Conservation (phyloP, 1,284 basidiomycete genomes). For the Puccinia triticina region DNA sequence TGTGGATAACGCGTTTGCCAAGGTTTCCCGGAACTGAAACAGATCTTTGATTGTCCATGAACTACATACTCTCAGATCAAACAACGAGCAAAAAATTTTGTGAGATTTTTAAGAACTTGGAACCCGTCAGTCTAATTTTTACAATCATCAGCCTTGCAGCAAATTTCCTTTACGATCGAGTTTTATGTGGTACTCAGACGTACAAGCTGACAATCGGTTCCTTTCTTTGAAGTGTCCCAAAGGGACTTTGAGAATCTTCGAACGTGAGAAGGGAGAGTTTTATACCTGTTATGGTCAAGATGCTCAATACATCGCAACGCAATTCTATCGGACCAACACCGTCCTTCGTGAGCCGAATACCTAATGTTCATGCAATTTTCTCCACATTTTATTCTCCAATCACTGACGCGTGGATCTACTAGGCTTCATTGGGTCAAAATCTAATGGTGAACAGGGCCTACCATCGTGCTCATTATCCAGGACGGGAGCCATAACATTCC, state of each 20-base stretch:
- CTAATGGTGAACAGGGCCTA: conserved; percentile 78
- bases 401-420: not conserved
- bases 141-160: not conserved
- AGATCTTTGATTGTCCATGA: not conserved
- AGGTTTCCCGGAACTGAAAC: not conserved
- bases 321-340: conserved; percentile 65
- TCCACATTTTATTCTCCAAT: not conserved
- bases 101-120: conserved; percentile 32
- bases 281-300: conserved; percentile 87
- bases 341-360: conserved; percentile 57
- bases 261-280: conserved; percentile 71
- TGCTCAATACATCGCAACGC: conserved; percentile 80
- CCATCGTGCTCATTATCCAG: conserved; percentile 78
- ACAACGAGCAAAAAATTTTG: conserved; percentile 34
- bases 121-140: conserved; percentile 15
- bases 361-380: conserved; percentile 30
- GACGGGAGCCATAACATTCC: conserved; percentile 79
- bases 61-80: conserved; percentile 29
- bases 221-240: conserved; percentile 18
- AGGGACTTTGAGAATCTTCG: conserved; percentile 76
- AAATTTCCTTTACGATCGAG: not conserved
- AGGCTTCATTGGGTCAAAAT: conserved; percentile 71
- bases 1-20: not conserved
- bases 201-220: not conserved
- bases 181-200: not conserved